phyloP scores from a whole-genome alignment of 2,329 filamentous ascomycete species.

The Epichloe festucae region DNA sequence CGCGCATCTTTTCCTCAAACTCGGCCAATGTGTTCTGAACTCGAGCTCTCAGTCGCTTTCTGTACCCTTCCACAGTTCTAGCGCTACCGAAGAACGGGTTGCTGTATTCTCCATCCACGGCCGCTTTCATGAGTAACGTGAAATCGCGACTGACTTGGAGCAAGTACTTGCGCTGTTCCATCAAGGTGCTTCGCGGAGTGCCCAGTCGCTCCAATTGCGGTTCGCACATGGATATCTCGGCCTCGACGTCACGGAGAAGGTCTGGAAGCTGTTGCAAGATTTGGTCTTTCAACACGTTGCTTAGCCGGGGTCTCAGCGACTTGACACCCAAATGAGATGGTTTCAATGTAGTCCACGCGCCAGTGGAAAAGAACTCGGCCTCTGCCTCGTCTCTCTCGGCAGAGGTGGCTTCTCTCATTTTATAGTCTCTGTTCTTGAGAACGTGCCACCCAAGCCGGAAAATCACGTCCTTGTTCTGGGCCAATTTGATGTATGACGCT shows the following conservation, averaged over 20 bases:
- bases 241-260: conserved; percentile 29
- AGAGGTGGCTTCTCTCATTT: conserved; percentile 17
- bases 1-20: conserved; percentile 37
- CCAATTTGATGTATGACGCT: conserved; percentile 25
- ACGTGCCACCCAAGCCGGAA: conserved; percentile 42
- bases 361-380: conserved; percentile 28
- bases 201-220: conserved; percentile 34
- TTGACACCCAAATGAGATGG: conserved; percentile 31
- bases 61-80: conserved; percentile 18
- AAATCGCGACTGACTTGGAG: conserved; percentile 31
- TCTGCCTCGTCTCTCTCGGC: conserved; percentile 27
- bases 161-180: conserved; percentile 36
- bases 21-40: conserved; percentile 29
- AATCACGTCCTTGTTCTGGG: conserved; percentile 30
- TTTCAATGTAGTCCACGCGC: conserved; percentile 25
- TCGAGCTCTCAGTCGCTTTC: conserved; percentile 37
- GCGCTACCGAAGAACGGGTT: conserved; percentile 33
- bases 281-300: conserved; percentile 34
- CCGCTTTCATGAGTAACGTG: conserved; percentile 28
- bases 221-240: conserved; percentile 21
- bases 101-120: conserved; percentile 38
- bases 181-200: conserved; percentile 25
- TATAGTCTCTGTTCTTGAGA: conserved; percentile 28
- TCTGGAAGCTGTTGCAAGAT: conserved; percentile 33
- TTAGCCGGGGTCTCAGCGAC: conserved; percentile 34